A percentile compares a stretch with the other conserved stretches of the same genome.
phyloP scores from a whole-genome alignment of 257 asterid species.

The Ophiorrhiza pumila region DNA sequence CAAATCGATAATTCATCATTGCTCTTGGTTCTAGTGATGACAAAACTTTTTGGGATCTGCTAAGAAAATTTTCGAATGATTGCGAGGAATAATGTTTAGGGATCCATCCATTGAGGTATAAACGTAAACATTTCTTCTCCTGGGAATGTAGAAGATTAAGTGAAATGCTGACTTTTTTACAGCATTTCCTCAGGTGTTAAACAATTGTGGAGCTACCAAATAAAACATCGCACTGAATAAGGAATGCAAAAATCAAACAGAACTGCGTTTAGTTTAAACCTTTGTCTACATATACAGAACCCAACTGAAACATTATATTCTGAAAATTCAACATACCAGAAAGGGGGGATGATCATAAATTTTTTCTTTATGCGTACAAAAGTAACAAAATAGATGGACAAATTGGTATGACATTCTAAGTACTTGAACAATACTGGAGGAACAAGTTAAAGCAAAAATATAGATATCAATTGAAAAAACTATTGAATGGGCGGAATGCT shows the following conservation, averaged over 20 bases:
- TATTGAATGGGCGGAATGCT: constrained; percentile 22
- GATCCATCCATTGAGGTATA: too few relatives aligned
- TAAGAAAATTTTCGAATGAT: neutral
- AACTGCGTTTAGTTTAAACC: too few relatives aligned
- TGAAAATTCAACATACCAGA: neutral
- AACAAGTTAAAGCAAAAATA: neutral
- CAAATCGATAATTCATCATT: neutral
- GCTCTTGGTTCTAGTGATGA: neutral
- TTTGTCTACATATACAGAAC: too few relatives aligned
- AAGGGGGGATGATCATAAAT: neutral
- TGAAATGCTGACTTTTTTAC: too few relatives aligned
- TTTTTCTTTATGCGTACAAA: too few relatives aligned
- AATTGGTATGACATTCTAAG: neutral
- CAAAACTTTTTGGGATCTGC: neutral
- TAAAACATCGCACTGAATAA: too few relatives aligned
- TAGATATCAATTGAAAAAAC: constrained; percentile 3
- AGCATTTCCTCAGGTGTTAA: too few relatives aligned
- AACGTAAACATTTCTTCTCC: neutral
- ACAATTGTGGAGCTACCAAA: too few relatives aligned
- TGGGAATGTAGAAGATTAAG: too few relatives aligned
- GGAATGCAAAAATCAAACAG: too few relatives aligned
- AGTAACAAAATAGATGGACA: neutral
- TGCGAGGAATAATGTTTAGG: neutral
- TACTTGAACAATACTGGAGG: neutral
- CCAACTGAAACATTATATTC: too few relatives aligned